phyloP scores from a whole-genome alignment of 139 green algal genomes.

The Ostreobium quekettii region DNA sequence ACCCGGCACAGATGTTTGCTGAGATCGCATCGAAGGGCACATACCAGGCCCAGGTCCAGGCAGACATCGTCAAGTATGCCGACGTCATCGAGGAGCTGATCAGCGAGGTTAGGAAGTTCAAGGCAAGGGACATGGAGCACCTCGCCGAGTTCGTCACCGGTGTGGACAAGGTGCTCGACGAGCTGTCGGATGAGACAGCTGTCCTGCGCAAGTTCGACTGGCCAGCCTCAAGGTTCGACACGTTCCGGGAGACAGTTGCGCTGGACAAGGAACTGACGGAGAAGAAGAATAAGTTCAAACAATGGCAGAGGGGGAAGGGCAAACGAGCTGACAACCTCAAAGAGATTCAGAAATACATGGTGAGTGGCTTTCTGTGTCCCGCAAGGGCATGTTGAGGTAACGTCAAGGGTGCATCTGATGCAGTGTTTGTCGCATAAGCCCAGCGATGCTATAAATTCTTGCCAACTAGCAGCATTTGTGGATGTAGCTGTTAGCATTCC shows the following conservation, averaged over 20 bases:
- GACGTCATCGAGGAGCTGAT: conserved; percentile 11
- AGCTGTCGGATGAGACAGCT: conserved; percentile 16
- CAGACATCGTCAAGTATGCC: conserved; percentile 10
- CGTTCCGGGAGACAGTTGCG: background rate
- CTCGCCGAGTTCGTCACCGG: conserved; percentile 15
- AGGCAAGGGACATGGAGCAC: conserved; percentile 7
- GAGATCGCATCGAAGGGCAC: conserved; percentile 11
- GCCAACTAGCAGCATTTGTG: no score
- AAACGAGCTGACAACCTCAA: background rate
- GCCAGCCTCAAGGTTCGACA: conserved; percentile 7
- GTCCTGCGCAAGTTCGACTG: conserved; percentile 13
- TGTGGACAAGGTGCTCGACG: conserved; percentile 8
- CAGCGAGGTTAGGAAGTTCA: conserved; percentile 8
- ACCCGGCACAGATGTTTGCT: conserved; percentile 8
- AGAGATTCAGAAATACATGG: conserved; percentile 17
- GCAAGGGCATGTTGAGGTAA: no score
- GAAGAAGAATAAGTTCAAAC: conserved; percentile 18
- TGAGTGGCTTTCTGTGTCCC: no score
- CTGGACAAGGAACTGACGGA: conserved; percentile 11
- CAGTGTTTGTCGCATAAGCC: no score
- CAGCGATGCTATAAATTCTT: no score
- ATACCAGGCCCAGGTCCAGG: conserved; percentile 9
- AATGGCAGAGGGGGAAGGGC: conserved; percentile 3
- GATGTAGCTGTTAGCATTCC: no score
- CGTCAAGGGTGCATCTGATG: no score